A percentile compares a stretch with the other conserved stretches of the same genome.
Evolutionary conservation across 257 asterid genomes (phyloP).

Genomic region (Rauvolfia tetraphylla): DNA sequence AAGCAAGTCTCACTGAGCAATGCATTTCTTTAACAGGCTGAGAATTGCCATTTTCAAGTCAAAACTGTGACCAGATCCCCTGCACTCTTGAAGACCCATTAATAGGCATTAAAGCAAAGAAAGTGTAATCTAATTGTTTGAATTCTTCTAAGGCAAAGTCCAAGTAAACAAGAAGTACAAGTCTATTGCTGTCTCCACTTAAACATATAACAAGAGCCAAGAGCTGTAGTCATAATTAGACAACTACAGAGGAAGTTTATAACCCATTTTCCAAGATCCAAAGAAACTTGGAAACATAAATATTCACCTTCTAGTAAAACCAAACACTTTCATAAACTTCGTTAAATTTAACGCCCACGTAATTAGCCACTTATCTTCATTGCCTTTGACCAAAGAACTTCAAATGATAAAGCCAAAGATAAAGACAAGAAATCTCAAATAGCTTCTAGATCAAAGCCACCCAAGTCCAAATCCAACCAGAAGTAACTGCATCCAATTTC

Average conservation of each 20-base stretch:
- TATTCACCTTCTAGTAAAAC: neutral
- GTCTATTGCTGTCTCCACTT: neutral
- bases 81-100: neutral
- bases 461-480: neutral
- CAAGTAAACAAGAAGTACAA: neutral
- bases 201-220: neutral
- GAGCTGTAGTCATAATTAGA: neutral
- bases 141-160: neutral
- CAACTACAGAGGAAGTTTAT: neutral
- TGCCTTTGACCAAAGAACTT: neutral
- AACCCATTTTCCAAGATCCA: neutral
- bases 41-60: neutral
- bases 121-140: neutral
- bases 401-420: neutral
- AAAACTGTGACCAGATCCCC: neutral
- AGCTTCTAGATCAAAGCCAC: neutral
- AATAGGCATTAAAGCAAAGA: neutral
- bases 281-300: neutral
- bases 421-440: neutral
- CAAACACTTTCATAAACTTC: neutral
- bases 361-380: neutral
- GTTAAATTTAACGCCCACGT: neutral
- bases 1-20: neutral
- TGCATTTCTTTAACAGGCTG: neutral
- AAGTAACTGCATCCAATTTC: neutral